Percentiles rank a stretch among this genome's conserved stretches.
Conservation (phyloP, 2,329 filamentous ascomycete species). For the Fusarium subtropicale region DNA sequence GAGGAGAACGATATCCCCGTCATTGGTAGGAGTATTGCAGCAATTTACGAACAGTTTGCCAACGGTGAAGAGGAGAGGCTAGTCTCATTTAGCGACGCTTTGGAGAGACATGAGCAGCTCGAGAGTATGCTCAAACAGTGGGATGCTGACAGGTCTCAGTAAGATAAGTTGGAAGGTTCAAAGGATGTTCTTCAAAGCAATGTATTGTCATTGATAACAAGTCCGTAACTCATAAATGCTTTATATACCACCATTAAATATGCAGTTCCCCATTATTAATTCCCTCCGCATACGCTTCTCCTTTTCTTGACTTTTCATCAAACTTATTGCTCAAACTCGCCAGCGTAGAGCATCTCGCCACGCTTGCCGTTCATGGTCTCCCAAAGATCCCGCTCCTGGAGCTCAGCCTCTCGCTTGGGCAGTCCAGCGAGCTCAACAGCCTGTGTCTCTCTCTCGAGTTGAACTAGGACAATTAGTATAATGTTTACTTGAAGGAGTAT, state of each 20-base stretch:
- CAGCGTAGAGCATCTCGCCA: slow-evolving; percentile 59
- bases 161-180: neutral
- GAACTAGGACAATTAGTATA: slow-evolving; percentile 46
- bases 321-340: slow-evolving; percentile 52
- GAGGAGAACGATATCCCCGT: slow-evolving; percentile 55
- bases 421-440: slow-evolving; percentile 50
- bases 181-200: neutral
- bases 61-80: slow-evolving; percentile 42
- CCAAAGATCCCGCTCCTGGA: slow-evolving; percentile 59
- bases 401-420: slow-evolving; percentile 47
- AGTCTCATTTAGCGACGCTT: slow-evolving; percentile 56
- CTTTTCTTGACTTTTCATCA: neutral
- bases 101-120: slow-evolving; percentile 61
- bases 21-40: slow-evolving; percentile 61
- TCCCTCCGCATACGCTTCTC: neutral
- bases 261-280: neutral
- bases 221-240: slow-evolving; percentile 14
- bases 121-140: slow-evolving; percentile 49
- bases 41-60: slow-evolving; percentile 68
- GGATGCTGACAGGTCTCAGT: slow-evolving; percentile 21
- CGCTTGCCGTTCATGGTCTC: slow-evolving; percentile 57
- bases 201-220: neutral
- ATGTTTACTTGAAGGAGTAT: neutral
- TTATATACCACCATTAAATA: slow-evolving; percentile 48
- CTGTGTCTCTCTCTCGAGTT: slow-evolving; percentile 57